phyloP scores from a whole-genome alignment of 2,329 filamentous ascomycete species.

The Chaetoscypha palmicola region DNA sequence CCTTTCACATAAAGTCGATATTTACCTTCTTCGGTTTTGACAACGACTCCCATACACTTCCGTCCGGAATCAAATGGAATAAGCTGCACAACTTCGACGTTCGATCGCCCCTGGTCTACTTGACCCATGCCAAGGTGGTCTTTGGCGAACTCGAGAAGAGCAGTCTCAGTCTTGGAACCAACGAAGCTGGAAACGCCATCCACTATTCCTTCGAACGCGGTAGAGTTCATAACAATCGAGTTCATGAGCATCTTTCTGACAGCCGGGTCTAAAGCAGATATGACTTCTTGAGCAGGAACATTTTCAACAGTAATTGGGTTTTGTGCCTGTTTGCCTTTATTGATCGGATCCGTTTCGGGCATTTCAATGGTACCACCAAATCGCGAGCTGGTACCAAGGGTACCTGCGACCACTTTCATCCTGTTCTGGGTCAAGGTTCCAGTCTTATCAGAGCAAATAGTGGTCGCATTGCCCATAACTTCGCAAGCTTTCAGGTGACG shows the following conservation, averaged over 20 bases:
- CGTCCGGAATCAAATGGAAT: slow-evolving; percentile 37
- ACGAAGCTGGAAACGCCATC: slow-evolving; percentile 55
- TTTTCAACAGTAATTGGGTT: slow-evolving; percentile 18
- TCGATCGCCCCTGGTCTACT: slow-evolving; percentile 54
- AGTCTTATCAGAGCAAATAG: slow-evolving; percentile 76
- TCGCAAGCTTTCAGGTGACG: slow-evolving; percentile 60
- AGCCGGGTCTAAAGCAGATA: slow-evolving; percentile 21
- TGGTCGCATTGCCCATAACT: slow-evolving; percentile 65
- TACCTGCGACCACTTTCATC: slow-evolving; percentile 70
- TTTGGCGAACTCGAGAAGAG: slow-evolving; percentile 61
- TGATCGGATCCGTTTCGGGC: slow-evolving; percentile 18
- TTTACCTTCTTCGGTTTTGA: slow-evolving; percentile 40
- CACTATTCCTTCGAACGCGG: slow-evolving; percentile 60
- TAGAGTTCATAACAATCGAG: slow-evolving; percentile 62
- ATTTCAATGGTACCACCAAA: slow-evolving; percentile 39
- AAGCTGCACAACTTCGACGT: slow-evolving; percentile 50
- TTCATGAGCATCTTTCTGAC: slow-evolving; percentile 44
- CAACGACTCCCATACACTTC: slow-evolving; percentile 63
- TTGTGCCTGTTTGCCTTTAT: slow-evolving; percentile 23
- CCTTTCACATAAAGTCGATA: slow-evolving; percentile 46
- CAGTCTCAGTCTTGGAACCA: slow-evolving; percentile 73
- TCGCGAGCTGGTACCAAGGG: slow-evolving; percentile 51
- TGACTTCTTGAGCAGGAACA: slow-evolving; percentile 27
- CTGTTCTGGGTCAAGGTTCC: slow-evolving; percentile 68
- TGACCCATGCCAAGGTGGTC: slow-evolving; percentile 59